phyloP scores from a whole-genome alignment of 768 basidiomycete genomes.

The Cyathus striatus region DNA sequence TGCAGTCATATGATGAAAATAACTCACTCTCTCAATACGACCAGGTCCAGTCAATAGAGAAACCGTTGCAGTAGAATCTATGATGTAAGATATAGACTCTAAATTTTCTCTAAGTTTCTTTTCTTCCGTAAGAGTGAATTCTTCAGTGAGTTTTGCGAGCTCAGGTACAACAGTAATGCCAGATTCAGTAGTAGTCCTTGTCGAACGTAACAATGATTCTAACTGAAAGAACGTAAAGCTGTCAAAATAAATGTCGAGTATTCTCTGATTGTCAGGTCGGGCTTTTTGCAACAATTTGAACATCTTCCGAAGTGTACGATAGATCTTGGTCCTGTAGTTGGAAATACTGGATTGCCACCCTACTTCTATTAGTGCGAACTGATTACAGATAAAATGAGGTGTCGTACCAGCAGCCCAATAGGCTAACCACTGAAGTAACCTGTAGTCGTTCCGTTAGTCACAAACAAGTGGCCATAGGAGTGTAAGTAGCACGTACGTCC shows the following conservation, averaged over 20 bases:
- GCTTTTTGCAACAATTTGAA: slow-evolving; percentile 3
- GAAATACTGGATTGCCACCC: slow-evolving; percentile 12
- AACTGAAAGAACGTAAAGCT: not conserved
- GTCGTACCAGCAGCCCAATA: slow-evolving; percentile 19
- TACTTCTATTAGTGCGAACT: not conserved
- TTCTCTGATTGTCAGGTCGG: slow-evolving; percentile 9
- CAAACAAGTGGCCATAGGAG: not conserved
- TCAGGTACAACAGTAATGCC: slow-evolving; percentile 3
- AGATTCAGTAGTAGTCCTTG: slow-evolving; percentile 5
- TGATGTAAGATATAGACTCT: slow-evolving; percentile 8
- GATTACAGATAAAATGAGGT: no score
- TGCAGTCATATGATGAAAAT: not conserved
- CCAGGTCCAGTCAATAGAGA: slow-evolving; percentile 12
- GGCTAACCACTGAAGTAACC: slow-evolving; percentile 18
- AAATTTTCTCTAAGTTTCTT: slow-evolving; percentile 10
- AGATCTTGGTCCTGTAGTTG: slow-evolving; percentile 11
- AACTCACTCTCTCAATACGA: slow-evolving; percentile 14
- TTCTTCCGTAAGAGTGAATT: slow-evolving; percentile 5
- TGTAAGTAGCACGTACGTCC: slow-evolving; percentile 14
- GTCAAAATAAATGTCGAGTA: slow-evolving; percentile 8
- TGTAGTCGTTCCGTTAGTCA: not conserved
- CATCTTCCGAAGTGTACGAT: slow-evolving; percentile 10
- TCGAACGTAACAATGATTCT: slow-evolving; percentile 12
- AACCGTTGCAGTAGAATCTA: slow-evolving; percentile 12
- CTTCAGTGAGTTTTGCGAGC: slow-evolving; percentile 5